Evolutionary conservation across 192 early-diverging fungal species (phyloP).

Genomic region (Kickxella alabastrina): DNA sequence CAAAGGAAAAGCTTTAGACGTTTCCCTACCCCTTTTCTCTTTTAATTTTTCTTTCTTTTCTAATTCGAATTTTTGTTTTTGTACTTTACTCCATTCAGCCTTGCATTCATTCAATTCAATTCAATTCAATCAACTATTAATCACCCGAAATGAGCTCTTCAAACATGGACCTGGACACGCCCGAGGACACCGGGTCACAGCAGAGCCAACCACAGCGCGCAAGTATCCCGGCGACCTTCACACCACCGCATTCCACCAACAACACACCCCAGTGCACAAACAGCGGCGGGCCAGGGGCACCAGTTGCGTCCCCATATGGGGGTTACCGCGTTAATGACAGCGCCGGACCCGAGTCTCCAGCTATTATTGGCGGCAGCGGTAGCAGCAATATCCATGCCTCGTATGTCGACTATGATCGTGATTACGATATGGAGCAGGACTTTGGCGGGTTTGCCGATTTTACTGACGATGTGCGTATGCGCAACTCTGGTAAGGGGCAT

Average conservation of each 20-base stretch:
- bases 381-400: not conserved
- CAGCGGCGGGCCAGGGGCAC: not conserved
- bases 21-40: not conserved
- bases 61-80: not conserved
- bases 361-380: not conserved
- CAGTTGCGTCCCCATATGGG: no score
- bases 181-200: slow-evolving; percentile 6
- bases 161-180: slow-evolving; percentile 45
- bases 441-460: not conserved
- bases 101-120: not conserved
- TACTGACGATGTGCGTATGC: not conserved
- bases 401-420: not conserved
- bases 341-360: slow-evolving; percentile 40
- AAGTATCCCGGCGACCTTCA: slow-evolving; percentile 6
- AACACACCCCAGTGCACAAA: slow-evolving; percentile 28
- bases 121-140: not conserved
- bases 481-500: no score
- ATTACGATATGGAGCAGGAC: not conserved
- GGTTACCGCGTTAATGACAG: slow-evolving; percentile 34
- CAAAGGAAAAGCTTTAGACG: not conserved
- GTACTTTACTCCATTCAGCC: not conserved
- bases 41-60: not conserved
- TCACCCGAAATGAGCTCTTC: no score
- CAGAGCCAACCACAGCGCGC: not conserved
- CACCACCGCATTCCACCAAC: slow-evolving; percentile 32